phyloP scores from a whole-genome alignment of 2,329 filamentous ascomycete species.

The Coniochaeta ligniaria region DNA sequence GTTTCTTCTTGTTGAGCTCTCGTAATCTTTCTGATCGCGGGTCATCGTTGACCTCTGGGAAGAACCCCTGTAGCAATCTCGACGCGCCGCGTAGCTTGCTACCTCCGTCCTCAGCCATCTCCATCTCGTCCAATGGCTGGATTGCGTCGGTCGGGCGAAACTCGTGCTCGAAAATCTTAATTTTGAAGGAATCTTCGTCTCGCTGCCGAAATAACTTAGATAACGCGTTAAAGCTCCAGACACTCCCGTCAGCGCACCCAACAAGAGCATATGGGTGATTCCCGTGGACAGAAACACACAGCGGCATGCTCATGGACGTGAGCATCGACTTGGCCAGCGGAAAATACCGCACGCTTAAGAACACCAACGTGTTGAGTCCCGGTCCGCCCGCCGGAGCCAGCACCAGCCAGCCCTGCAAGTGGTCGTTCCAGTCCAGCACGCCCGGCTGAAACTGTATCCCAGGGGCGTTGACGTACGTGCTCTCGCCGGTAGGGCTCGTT shows the following conservation, averaged over 20 bases:
- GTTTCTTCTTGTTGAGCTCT: constrained; percentile 25
- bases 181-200: constrained; percentile 27
- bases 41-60: constrained; percentile 41
- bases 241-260: constrained; percentile 45
- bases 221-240: constrained; percentile 41
- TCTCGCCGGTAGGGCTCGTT: constrained; percentile 42
- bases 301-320: constrained; percentile 41
- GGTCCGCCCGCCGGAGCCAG: constrained; percentile 45
- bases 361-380: constrained; percentile 44
- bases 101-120: constrained; percentile 13
- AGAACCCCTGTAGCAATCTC: constrained; percentile 45
- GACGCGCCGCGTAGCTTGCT: constrained; percentile 34
- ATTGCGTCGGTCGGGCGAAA: constrained; percentile 23
- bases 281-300: constrained; percentile 39
- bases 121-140: not conserved
- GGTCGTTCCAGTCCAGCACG: constrained; percentile 46
- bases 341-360: constrained; percentile 45
- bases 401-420: constrained; percentile 47
- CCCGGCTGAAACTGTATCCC: constrained; percentile 45
- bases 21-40: constrained; percentile 29
- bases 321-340: constrained; percentile 45
- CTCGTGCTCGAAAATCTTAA: constrained; percentile 47
- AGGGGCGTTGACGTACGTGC: constrained; percentile 43
- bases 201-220: constrained; percentile 34
- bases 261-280: constrained; percentile 47